Evolutionary conservation across 768 basidiomycete species (phyloP).

Genomic region (Rhizopogon vinicolor): DNA sequence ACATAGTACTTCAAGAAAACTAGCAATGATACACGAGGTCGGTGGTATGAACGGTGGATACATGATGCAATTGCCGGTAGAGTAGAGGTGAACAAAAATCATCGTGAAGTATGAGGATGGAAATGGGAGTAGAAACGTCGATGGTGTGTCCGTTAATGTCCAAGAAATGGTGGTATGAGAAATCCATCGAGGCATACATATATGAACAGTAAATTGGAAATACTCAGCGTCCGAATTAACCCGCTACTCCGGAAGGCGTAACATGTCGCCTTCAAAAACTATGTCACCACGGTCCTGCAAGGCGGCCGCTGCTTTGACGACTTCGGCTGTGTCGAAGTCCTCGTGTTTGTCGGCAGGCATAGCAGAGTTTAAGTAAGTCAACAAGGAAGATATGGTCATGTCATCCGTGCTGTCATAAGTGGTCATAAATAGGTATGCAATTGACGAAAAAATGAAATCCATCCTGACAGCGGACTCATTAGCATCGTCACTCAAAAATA

Average conservation of each 20-base stretch:
- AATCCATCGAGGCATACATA: neutral
- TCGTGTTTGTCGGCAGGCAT: conserved; percentile 77
- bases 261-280: conserved; percentile 47
- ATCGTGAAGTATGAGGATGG: neutral
- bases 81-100: neutral
- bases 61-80: neutral
- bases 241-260: conserved; percentile 22
- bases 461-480: conserved; percentile 31
- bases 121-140: neutral
- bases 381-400: conserved; percentile 61
- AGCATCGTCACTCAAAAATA: conserved; percentile 5
- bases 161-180: conserved; percentile 1
- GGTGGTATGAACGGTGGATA: neutral
- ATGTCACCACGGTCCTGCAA: conserved; percentile 45
- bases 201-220: neutral
- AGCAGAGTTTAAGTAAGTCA: conserved; percentile 72
- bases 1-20: neutral
- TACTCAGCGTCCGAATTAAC: neutral
- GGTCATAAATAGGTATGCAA: conserved; percentile 60
- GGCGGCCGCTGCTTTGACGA: conserved; percentile 43
- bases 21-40: neutral
- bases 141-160: neutral
- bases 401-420: conserved; percentile 67
- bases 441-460: conserved; percentile 56
- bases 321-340: conserved; percentile 76